Percentiles rank a stretch among this genome's conserved stretches.
Evolutionary conservation across 2,329 filamentous ascomycete species (phyloP).

Genomic region (Aspergillus sp.): DNA sequence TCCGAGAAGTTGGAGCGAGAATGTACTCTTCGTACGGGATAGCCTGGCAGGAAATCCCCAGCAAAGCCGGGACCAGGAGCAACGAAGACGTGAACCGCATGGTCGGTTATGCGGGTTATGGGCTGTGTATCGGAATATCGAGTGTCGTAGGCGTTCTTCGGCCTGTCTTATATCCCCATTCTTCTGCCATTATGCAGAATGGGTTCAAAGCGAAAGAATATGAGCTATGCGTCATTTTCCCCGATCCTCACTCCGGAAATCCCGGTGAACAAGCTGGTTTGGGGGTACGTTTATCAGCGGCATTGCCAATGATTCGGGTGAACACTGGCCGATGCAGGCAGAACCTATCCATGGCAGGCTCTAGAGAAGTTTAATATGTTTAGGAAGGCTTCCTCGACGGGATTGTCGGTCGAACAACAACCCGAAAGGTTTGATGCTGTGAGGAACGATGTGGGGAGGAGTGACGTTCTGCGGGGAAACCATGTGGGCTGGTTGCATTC

Average conservation of each 20-base stretch:
- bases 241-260: no score
- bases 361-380: no score
- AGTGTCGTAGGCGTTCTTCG: background rate
- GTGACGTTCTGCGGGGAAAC: background rate
- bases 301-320: no score
- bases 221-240: no score
- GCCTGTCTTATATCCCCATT: background rate
- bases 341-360: no score
- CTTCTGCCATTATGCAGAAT: background rate
- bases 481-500: background rate
- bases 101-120: background rate
- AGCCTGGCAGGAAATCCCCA: conserved; percentile 3
- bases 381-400: background rate
- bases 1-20: conserved; percentile 24
- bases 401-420: background rate
- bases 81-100: background rate
- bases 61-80: conserved; percentile 6
- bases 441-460: background rate
- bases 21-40: conserved; percentile 30
- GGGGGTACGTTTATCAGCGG: no score
- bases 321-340: no score
- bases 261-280: no score
- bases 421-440: background rate
- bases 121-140: no score
- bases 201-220: no score